These are phyloP conservation scores for Begonia peltatifolia DNA, from an alignment of 306 rosid genomes.

Conservation along the genomic window DNA sequence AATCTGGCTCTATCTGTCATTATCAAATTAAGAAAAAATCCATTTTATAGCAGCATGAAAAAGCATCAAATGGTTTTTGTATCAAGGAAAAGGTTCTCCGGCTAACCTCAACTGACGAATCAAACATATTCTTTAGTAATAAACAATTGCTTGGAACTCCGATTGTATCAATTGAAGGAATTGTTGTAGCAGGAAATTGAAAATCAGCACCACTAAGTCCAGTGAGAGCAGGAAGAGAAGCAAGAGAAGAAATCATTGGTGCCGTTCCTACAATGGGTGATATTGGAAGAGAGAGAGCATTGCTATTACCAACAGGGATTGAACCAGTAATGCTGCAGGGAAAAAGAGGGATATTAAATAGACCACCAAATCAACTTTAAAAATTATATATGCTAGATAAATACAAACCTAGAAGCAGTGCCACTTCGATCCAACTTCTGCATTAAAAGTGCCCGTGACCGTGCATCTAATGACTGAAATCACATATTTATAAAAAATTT, in stretches of 20 bases:
- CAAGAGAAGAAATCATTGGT: conserved; percentile 24
- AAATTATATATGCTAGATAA: conserved; percentile 11
- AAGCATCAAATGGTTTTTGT: neutral
- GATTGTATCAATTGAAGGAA: conserved; percentile 40
- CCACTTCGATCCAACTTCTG: conserved; percentile 95
- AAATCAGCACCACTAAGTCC: conserved; percentile 47
- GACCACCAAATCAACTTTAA: conserved; percentile 5
- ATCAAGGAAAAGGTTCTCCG: no score
- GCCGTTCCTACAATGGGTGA: conserved; percentile 28
- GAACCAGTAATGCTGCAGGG: conserved; percentile 50
- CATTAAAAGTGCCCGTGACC: conserved; percentile 86
- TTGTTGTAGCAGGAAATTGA: conserved; percentile 36
- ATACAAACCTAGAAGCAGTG: conserved; percentile 43
- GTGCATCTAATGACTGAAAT: conserved; percentile 72
- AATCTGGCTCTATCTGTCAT: conserved; percentile 63
- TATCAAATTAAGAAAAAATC: neutral
- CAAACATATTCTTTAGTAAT: conserved; percentile 78
- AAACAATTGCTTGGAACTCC: conserved; percentile 91
- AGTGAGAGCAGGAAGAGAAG: conserved; percentile 32
- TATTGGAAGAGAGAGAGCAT: conserved; percentile 31
- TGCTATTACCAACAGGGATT: conserved; percentile 30
- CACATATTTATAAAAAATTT: neutral
- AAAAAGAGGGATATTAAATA: neutral
- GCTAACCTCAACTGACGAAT: conserved; percentile 76
- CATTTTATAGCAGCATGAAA: neutral